These are phyloP conservation scores for Saxophila tyrrhenica DNA, from an alignment of 495 filamentous ascomycete species.

Conservation along the genomic window DNA sequence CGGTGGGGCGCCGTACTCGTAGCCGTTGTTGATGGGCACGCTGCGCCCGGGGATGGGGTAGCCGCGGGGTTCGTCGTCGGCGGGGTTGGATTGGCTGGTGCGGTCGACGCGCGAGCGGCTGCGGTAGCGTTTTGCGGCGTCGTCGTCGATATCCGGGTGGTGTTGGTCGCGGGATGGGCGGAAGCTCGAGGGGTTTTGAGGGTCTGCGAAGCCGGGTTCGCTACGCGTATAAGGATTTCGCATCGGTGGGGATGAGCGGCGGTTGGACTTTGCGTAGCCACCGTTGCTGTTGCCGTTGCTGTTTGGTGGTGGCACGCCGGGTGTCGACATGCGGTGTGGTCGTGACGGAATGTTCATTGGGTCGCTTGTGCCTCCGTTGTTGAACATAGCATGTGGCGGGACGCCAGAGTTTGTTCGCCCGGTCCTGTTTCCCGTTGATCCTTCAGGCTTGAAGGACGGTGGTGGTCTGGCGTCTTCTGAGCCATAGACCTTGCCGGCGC, in stretches of 20 bases:
- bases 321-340: conserved; percentile 4
- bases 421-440: background rate
- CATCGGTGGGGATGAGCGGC: conserved; percentile 9
- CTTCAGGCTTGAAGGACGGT: background rate
- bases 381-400: background rate
- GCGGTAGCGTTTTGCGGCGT: conserved; percentile 1
- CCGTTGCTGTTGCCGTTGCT: conserved; percentile 10
- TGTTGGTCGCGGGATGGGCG: background rate
- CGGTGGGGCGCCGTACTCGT: background rate
- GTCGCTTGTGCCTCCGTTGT: conserved; percentile 3
- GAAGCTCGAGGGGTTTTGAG: conserved; percentile 9
- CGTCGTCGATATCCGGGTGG: conserved; percentile 1
- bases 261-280: background rate
- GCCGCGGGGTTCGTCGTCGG: conserved; percentile 6
- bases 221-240: conserved; percentile 6
- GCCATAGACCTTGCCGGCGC: conserved; percentile 45
- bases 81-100: background rate
- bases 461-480: conserved; percentile 23
- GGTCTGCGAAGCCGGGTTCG: conserved; percentile 6
- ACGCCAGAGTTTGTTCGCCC: conserved; percentile 1
- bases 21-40: background rate
- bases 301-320: conserved; percentile 11
- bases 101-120: background rate
- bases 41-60: conserved; percentile 16
- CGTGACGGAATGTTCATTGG: conserved; percentile 11